phyloP scores from a whole-genome alignment of 1,284 basidiomycete species.

The Cryptococcus jaspeensis region DNA sequence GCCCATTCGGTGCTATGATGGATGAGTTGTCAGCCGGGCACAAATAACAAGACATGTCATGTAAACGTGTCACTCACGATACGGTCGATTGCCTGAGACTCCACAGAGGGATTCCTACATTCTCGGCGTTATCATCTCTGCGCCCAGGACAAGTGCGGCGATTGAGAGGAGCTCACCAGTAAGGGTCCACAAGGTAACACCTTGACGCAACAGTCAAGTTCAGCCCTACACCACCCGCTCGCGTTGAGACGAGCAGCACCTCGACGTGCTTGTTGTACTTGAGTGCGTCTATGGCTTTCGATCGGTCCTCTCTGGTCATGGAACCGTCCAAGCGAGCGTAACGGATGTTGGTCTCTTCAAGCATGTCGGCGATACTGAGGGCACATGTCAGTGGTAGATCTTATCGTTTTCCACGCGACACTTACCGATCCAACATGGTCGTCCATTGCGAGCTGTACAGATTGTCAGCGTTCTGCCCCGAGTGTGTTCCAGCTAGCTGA shows the following conservation, averaged over 20 bases:
- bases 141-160: not conserved
- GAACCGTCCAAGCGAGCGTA: slow-evolving; percentile 92
- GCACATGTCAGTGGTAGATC: not conserved
- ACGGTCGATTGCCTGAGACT: slow-evolving; percentile 92
- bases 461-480: slow-evolving; percentile 2
- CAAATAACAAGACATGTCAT: not conserved
- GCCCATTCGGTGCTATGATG: slow-evolving; percentile 77
- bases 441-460: slow-evolving; percentile 79
- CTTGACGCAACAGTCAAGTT: slow-evolving; percentile 90
- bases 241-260: slow-evolving; percentile 89
- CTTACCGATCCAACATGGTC: slow-evolving; percentile 86
- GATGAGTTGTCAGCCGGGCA: not conserved
- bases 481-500: not conserved
- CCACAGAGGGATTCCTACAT: slow-evolving; percentile 88
- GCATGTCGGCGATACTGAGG: slow-evolving; percentile 77
- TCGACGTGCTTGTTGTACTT: slow-evolving; percentile 81
- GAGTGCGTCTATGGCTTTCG: slow-evolving; percentile 82
- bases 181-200: slow-evolving; percentile 92
- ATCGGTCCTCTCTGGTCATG: slow-evolving; percentile 92
- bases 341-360: slow-evolving; percentile 73
- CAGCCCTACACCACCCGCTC: slow-evolving; percentile 94
- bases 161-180: slow-evolving; percentile 64
- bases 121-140: not conserved
- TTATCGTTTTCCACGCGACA: slow-evolving; percentile 12
- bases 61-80: slow-evolving; percentile 59